phyloP scores from a whole-genome alignment of 1,284 basidiomycete genomes.

The Pyrrhoderma lamaoense region DNA sequence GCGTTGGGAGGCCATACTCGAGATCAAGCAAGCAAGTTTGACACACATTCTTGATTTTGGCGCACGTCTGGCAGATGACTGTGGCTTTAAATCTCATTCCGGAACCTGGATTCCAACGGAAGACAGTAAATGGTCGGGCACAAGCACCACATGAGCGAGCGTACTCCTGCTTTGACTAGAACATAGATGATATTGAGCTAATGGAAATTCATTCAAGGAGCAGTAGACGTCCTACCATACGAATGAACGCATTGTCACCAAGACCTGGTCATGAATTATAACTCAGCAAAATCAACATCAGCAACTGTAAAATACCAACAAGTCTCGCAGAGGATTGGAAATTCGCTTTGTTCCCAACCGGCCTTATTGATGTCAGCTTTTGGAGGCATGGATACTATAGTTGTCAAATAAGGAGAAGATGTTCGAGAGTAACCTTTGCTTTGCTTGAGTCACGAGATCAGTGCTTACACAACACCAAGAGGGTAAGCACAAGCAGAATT shows the following conservation, averaged over 20 bases:
- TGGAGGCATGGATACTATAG: constrained; percentile 43
- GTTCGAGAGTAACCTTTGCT: too few relatives aligned
- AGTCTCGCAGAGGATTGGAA: constrained; percentile 86
- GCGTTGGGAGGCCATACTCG: constrained; percentile 93
- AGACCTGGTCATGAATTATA: constrained; percentile 54
- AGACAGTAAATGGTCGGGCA: constrained; percentile 92
- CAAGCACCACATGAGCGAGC: constrained; percentile 95
- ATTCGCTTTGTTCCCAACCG: constrained; percentile 87
- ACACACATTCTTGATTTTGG: constrained; percentile 98
- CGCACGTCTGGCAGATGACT: constrained; percentile 97
- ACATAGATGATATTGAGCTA: constrained; percentile 3
- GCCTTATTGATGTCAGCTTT: constrained; percentile 87
- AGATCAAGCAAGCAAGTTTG: constrained; percentile 96
- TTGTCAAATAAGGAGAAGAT: too few relatives aligned
- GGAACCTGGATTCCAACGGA: constrained; percentile 95
- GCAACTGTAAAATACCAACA: constrained; percentile 39
- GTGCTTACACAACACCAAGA: too few relatives aligned
- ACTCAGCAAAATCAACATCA: constrained; percentile 10
- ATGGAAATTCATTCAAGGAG: constrained; percentile 8
- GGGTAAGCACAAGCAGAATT: too few relatives aligned
- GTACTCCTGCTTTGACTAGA: constrained; percentile 90
- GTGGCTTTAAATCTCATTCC: constrained; percentile 96
- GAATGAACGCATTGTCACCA: constrained; percentile 81
- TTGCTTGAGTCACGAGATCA: too few relatives aligned
- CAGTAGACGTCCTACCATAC: constrained; percentile 59